phyloP scores from a whole-genome alignment of 164 flowering plant genomes.

The Magnolia officinalis region DNA sequence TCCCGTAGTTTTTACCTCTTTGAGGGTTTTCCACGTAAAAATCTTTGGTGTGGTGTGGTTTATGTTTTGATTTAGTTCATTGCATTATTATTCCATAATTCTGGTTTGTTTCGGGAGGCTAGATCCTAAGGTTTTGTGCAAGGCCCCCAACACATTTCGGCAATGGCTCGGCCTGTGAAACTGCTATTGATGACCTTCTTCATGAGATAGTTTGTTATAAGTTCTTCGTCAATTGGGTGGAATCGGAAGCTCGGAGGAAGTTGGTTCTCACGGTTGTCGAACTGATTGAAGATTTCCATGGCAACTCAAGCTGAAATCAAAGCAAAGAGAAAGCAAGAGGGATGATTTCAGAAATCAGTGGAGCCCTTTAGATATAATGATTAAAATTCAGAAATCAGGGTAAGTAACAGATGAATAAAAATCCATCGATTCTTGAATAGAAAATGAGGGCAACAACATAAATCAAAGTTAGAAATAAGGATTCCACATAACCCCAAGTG shows the following conservation, averaged over 20 bases:
- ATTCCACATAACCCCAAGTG: too few relatives aligned
- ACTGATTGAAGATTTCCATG: constrained; percentile 29
- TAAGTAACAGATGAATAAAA: not conserved
- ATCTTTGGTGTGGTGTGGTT: too few relatives aligned
- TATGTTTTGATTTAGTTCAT: too few relatives aligned
- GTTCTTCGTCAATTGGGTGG: constrained; percentile 96
- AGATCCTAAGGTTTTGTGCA: too few relatives aligned
- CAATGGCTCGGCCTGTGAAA: constrained; percentile 73
- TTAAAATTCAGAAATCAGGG: not conserved
- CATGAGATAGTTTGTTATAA: constrained; percentile 78
- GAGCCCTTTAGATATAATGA: not conserved
- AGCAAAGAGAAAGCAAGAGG: not conserved
- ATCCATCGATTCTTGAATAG: too few relatives aligned
- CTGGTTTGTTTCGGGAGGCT: too few relatives aligned
- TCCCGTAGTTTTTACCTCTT: too few relatives aligned
- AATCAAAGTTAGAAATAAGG: too few relatives aligned
- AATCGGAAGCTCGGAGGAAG: constrained; percentile 89
- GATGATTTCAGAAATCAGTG: not conserved
- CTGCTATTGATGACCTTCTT: constrained; percentile 71
- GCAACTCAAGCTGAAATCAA: not conserved
- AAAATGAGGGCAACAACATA: too few relatives aligned
- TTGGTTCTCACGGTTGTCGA: constrained; percentile 35
- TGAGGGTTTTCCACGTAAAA: too few relatives aligned
- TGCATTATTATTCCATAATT: too few relatives aligned
- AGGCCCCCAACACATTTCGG: too few relatives aligned